Conservation (phyloP, 495 filamentous ascomycete genomes). For the Hypoxylon lienhwacheense region DNA sequence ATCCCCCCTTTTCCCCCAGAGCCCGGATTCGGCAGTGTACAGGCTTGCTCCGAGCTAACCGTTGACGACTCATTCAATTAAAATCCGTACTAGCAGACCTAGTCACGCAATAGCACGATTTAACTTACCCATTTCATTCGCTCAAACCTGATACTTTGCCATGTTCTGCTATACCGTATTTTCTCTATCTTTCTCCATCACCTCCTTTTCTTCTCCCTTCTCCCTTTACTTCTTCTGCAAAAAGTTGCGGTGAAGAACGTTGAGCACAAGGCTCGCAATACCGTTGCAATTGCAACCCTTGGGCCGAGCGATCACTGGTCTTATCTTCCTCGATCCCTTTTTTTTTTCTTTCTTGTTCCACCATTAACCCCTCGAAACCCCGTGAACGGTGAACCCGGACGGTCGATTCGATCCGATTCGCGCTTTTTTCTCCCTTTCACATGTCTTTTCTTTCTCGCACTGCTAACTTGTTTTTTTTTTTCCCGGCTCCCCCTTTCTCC, state of each 20-base stretch:
- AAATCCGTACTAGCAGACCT: no score
- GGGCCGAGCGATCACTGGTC: background rate
- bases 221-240: no score
- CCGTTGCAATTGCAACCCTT: slow-evolving; percentile 29
- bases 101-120: slow-evolving; percentile 29
- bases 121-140: slow-evolving; percentile 8
- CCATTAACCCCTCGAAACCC: slow-evolving; percentile 18
- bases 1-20: no score
- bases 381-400: slow-evolving; percentile 21
- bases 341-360: background rate
- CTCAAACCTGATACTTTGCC: slow-evolving; percentile 4
- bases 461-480: slow-evolving; percentile 26
- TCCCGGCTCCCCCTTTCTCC: background rate
- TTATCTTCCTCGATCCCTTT: background rate
- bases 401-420: slow-evolving; percentile 36
- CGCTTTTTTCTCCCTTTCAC: slow-evolving; percentile 29
- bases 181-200: slow-evolving; percentile 7
- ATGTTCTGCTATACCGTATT: slow-evolving; percentile 12
- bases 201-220: no score
- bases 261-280: slow-evolving; percentile 24
- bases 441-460: slow-evolving; percentile 16
- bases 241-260: slow-evolving; percentile 33
- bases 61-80: slow-evolving; percentile 14
- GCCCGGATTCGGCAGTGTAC: slow-evolving; percentile 12
- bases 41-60: slow-evolving; percentile 3